Evolutionary conservation across 1,284 basidiomycete genomes (phyloP).

Genomic region (Fomitopsis palustris): DNA sequence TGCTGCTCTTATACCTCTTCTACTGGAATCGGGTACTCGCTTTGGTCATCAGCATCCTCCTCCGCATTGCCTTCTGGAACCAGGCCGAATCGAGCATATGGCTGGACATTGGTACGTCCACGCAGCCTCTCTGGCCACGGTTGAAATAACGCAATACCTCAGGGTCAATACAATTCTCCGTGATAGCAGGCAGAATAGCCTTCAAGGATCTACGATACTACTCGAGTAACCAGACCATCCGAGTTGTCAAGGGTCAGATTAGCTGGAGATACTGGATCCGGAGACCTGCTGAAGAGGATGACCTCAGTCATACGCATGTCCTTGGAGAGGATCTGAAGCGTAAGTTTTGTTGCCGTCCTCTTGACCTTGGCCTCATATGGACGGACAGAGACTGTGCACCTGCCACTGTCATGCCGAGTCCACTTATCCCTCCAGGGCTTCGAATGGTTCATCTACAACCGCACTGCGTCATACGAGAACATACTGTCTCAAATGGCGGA

Average conservation of each 20-base stretch:
- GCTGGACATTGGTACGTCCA: constrained; percentile 68
- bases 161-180: constrained; percentile 89
- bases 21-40: constrained; percentile 87
- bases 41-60: constrained; percentile 52
- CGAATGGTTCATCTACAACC: constrained; percentile 90
- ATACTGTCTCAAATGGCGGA: constrained; percentile 75
- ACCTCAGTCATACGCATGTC: constrained; percentile 52
- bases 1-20: constrained; percentile 78
- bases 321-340: constrained; percentile 44
- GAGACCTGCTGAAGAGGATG: constrained; percentile 60
- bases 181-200: constrained; percentile 82
- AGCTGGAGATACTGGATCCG: constrained; percentile 94
- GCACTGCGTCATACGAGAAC: constrained; percentile 81
- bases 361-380: background rate
- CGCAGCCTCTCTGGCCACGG: background rate
- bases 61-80: constrained; percentile 72
- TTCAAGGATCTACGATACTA: constrained; percentile 86
- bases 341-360: constrained; percentile 27
- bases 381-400: constrained; percentile 24
- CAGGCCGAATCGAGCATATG: constrained; percentile 66
- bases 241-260: constrained; percentile 78
- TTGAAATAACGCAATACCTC: background rate
- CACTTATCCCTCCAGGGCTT: constrained; percentile 77
- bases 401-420: constrained; percentile 69
- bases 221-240: constrained; percentile 85